Percentiles rank a stretch among this genome's conserved stretches.
These are phyloP conservation scores for Curvularia lunata DNA, from an alignment of 2,329 filamentous ascomycete genomes.

Conservation along the genomic window DNA sequence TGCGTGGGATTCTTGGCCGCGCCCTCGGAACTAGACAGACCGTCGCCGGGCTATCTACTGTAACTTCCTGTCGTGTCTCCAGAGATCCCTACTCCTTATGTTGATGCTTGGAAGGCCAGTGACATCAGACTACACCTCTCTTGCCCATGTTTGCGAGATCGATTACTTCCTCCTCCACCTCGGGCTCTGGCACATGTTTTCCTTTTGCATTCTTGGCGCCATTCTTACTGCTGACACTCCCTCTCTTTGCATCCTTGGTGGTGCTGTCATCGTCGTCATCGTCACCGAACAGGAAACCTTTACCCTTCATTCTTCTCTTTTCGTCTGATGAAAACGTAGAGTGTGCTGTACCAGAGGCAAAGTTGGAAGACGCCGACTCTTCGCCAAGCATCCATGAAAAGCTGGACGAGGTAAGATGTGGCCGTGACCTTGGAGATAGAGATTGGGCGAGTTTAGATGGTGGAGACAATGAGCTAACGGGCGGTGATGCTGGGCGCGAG, in stretches of 20 bases:
- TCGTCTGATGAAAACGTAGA: slow-evolving; percentile 46
- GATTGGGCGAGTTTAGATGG: slow-evolving; percentile 29
- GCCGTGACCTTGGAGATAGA: slow-evolving; percentile 58
- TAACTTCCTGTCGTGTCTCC: slow-evolving; percentile 9
- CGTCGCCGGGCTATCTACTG: neutral
- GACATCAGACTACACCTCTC: slow-evolving; percentile 35
- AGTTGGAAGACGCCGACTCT: slow-evolving; percentile 43
- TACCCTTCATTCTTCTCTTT: slow-evolving; percentile 45
- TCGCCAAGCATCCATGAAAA: slow-evolving; percentile 76
- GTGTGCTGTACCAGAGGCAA: slow-evolving; percentile 44
- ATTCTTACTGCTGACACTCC: slow-evolving; percentile 29
- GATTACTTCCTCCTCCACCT: slow-evolving; percentile 47
- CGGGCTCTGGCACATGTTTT: slow-evolving; percentile 33
- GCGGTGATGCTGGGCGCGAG: slow-evolving; percentile 29
- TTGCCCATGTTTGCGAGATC: slow-evolving; percentile 46
- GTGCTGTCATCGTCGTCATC: slow-evolving; percentile 44
- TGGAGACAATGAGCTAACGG: slow-evolving; percentile 11
- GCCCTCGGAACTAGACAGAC: neutral
- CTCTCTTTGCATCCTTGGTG: slow-evolving; percentile 28
- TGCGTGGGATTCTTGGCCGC: neutral
- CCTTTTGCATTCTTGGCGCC: slow-evolving; percentile 26
- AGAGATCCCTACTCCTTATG: neutral
- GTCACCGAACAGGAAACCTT: slow-evolving; percentile 52
- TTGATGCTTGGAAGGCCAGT: neutral
- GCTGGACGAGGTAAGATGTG: slow-evolving; percentile 73